Percentiles rank a stretch among this genome's conserved stretches.
These are phyloP conservation scores for Corniculantispora saksenae DNA, from an alignment of 2,329 filamentous ascomycete species.

Conservation along the genomic window DNA sequence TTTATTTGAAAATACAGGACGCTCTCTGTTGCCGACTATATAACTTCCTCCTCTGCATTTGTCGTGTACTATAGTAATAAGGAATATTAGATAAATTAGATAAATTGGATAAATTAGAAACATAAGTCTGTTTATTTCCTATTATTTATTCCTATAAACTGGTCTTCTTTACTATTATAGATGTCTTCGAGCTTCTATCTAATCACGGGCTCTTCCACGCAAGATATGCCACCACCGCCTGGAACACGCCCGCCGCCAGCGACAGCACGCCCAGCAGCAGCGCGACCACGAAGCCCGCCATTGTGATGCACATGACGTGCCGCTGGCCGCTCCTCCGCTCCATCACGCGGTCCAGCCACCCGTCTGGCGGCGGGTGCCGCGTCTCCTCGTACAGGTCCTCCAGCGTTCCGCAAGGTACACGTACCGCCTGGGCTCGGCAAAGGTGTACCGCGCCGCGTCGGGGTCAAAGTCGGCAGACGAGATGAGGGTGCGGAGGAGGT, in stretches of 20 bases:
- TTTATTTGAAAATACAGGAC: no score
- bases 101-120: no score
- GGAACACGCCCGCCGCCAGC: neutral
- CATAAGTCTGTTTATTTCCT: no score
- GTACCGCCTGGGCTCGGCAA: neutral
- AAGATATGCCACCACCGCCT: neutral
- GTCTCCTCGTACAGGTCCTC: conserved; percentile 2
- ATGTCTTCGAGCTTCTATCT: no score
- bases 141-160: no score
- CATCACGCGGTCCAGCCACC: neutral
- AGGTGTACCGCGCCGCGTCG: neutral
- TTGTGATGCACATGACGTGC: neutral
- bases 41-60: no score
- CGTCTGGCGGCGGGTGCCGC: neutral
- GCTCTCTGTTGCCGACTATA: no score
- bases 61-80: no score
- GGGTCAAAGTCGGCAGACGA: neutral
- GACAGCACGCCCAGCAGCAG: neutral
- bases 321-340: neutral
- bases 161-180: no score
- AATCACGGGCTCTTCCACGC: neutral
- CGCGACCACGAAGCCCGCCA: neutral
- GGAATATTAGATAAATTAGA: no score
- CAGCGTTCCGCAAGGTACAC: conserved; percentile 2
- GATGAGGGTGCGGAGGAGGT: neutral